These are phyloP conservation scores for Desmodesmus armatus DNA, from an alignment of 139 green algal genomes.

Conservation along the genomic window DNA sequence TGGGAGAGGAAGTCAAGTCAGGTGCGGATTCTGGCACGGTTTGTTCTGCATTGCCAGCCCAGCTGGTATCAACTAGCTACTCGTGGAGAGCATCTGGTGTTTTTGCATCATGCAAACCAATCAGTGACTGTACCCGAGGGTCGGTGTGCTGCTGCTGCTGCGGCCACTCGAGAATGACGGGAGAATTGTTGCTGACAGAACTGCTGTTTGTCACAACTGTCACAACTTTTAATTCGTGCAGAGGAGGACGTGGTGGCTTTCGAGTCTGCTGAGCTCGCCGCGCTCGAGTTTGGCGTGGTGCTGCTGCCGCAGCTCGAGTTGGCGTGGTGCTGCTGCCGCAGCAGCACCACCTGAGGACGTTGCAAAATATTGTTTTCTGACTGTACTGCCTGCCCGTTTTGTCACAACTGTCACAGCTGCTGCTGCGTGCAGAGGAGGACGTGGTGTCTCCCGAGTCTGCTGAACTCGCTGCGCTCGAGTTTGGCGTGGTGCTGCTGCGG, in stretches of 20 bases:
- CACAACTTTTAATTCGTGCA: slow-evolving; percentile 11
- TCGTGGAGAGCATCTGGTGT: too few relatives aligned
- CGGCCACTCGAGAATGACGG: too few relatives aligned
- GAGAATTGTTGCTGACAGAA: too few relatives aligned
- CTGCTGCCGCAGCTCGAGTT: slow-evolving; percentile 46
- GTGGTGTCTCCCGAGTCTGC: slow-evolving; percentile 63
- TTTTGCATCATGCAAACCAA: too few relatives aligned
- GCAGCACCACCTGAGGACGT: too few relatives aligned
- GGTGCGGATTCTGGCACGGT: too few relatives aligned
- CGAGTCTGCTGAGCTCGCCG: slow-evolving; percentile 78
- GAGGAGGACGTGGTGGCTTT: slow-evolving; percentile 47
- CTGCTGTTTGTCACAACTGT: too few relatives aligned
- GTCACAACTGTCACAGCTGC: neutral
- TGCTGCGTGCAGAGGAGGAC: slow-evolving; percentile 37
- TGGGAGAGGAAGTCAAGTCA: neutral
- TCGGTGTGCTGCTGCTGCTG: too few relatives aligned
- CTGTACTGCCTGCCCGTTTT: neutral
- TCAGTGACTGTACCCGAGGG: too few relatives aligned
- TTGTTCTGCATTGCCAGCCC: too few relatives aligned
- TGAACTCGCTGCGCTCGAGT: slow-evolving; percentile 81
- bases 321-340: slow-evolving; percentile 45
- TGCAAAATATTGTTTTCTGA: too few relatives aligned
- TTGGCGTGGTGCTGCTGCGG: slow-evolving; percentile 49
- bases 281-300: slow-evolving; percentile 70
- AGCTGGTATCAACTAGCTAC: too few relatives aligned